Base-by-base conservation (phyloP, 805 yeast species). In the Wickerhamiella azyma region DNA sequence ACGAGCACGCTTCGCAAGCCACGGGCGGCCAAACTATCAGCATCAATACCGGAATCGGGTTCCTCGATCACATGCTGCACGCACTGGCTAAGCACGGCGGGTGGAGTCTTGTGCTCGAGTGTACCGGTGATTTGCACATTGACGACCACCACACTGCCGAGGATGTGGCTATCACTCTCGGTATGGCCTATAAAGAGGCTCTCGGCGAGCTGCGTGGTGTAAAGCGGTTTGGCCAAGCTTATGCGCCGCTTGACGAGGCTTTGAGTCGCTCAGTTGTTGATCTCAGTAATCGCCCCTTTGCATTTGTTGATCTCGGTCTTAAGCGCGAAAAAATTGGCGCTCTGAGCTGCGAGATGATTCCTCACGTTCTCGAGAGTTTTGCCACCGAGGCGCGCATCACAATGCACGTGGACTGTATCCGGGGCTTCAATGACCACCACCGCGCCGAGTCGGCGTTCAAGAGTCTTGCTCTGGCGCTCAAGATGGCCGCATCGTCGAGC, bases 131-230 rank as follows among this genome's bases (percentile, higher is more conserved):
- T 62, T 68, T 86, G 55, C 94, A 86, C 63, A 88, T 92, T 46
- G 98, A 92, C 63, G 98, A 92, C 65, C 98, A 92, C 63, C 98
- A 92, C 65, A 78, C 94, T 1, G 81, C 95, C 4, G 98, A 92
- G 64, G 98, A 92, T 65, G 85, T 85, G 52, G 96, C 89, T 39
- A 85, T 92, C 55, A 86, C 96, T 1, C 67, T 92, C 29, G 98
- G 98, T 8, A 69, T 70, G 56, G 92, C 96, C 8, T 86, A 92
- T 68, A 82, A 85, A 58, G 66, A 80, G 55, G 97, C 97, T 1
- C 65, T 92, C 50, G 97, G 96, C 18, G 82, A 78, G 26, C 81
- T 89, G 17, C 75, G 76, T 55, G 98, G 98, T 46, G 86, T 89
- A 48, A 84, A 85, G 63, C 74, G 98, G 55, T 92, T 89, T 59